A percentile compares a stretch with the other conserved stretches of the same genome.
Evolutionary conservation across 2,329 filamentous ascomycete genomes (phyloP).

Genomic region (Colletotrichum shisoi): DNA sequence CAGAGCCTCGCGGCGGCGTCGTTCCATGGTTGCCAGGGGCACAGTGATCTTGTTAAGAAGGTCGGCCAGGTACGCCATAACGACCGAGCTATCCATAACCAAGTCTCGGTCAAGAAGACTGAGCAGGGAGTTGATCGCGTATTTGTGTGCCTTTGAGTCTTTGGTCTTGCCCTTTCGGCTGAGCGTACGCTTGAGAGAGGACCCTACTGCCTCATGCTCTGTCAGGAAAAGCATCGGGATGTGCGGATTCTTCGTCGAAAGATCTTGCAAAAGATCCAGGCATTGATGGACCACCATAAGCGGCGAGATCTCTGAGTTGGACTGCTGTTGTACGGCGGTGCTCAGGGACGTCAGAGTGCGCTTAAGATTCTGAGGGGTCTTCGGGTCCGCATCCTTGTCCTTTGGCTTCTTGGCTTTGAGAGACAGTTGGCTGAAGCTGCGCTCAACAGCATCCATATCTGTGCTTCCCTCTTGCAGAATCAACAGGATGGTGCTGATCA

Average conservation of each 20-base stretch:
- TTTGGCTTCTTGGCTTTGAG: constrained; percentile 84
- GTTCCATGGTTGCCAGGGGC: constrained; percentile 81
- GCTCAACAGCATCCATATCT: constrained; percentile 91
- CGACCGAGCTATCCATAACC: constrained; percentile 94
- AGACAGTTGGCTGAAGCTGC: constrained; percentile 92
- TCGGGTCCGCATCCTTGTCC: constrained; percentile 67
- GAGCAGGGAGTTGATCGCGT: constrained; percentile 89
- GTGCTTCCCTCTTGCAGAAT: constrained; percentile 95
- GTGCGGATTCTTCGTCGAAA: constrained; percentile 84
- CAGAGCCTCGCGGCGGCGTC: constrained; percentile 76
- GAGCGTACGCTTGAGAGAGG: constrained; percentile 76
- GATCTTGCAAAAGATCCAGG: constrained; percentile 80
- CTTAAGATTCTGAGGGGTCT: constrained; percentile 83
- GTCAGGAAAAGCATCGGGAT: constrained; percentile 92
- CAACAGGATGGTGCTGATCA: constrained; percentile 89
- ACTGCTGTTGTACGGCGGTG: constrained; percentile 56
- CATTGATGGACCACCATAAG: constrained; percentile 96
- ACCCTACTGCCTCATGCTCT: constrained; percentile 81
- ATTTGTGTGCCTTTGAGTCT: constrained; percentile 84
- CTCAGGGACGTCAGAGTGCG: constrained; percentile 71
- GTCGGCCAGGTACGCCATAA: constrained; percentile 92
- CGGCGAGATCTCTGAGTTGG: constrained; percentile 88
- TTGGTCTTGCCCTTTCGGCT: constrained; percentile 88
- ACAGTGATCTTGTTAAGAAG: constrained; percentile 88
- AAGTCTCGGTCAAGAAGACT: constrained; percentile 89